Evolutionary conservation across 2,329 filamentous ascomycete species (phyloP), one percentile per base, ranked within the genome.

Genomic region (Cryphonectria radicalis): DNA sequence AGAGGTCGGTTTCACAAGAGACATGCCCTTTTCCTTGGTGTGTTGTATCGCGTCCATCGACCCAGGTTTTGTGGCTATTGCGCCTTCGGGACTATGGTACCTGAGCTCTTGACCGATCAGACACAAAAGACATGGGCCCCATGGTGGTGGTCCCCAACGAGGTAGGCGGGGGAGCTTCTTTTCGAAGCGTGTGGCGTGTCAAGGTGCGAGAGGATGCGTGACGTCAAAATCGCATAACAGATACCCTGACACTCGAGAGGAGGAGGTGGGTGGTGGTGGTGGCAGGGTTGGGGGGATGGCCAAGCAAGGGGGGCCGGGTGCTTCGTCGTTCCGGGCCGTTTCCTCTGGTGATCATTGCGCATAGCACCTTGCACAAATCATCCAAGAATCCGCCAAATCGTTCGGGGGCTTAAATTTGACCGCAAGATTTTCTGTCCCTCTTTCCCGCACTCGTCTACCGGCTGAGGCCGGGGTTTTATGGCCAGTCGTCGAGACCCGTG

Each of bases 171-270:
- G 46, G 50, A n/a, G 59, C 40, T 59, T 43, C 46, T n/a, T 46
- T 11, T 46, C 43, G 43, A 22, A 6, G 43, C 46, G 46, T 50
- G 46, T 50, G 43, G 43, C 46, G 46, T n/a, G 46, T 50, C 43
- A 46, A 13, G n/a, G 53, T 4, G 13, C 28, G 50, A 28, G n/a
- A 50, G 62, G 25, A 43, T 55, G 57, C 53, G 71, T 72, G 68
- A 72, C 71, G 71, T 72, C 71, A 72, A 69, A 69, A 62, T 10
- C 35, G 60, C 71, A 68, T 70, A 43, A 37, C 40, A 53, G 50
- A 22, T 63, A n/a, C 63, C n/a, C 42, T 46, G 42, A n/a, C 25
- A 19, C 37, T 37, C 10, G 37, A 11, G 37, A 37, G 2, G 32
- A 32, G 32, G 4, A 32, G 32, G 32, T 32, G 37, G 37, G 37